Percentiles rank a stretch among this genome's conserved stretches.
phyloP scores from a whole-genome alignment of 257 asterid genomes.

The Apocynum venetum region DNA sequence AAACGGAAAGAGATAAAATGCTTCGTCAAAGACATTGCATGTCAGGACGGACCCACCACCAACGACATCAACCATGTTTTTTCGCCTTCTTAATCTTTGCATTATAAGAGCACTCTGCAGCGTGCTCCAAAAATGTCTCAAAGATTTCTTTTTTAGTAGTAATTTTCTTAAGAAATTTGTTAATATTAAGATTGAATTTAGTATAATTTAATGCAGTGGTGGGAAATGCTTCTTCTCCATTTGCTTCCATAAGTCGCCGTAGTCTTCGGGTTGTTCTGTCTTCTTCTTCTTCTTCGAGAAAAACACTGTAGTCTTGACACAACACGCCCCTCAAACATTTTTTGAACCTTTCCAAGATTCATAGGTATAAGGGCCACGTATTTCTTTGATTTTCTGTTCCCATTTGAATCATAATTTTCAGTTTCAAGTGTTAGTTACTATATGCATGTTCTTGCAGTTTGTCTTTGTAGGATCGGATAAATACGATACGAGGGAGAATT shows the following conservation, averaged over 20 bases:
- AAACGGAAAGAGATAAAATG: too few relatives aligned
- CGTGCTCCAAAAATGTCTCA: not conserved
- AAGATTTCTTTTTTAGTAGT: too few relatives aligned
- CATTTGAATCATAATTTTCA: not conserved
- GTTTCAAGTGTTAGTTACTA: not conserved
- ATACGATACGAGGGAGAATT: not conserved
- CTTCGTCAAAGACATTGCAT: too few relatives aligned
- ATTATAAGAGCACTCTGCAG: not conserved
- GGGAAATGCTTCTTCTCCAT: conserved; percentile 15
- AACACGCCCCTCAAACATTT: not conserved
- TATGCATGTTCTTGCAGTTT: not conserved
- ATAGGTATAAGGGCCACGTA: not conserved
- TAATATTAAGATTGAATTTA: not conserved
- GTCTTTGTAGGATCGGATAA: not conserved
- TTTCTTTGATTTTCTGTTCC: not conserved
- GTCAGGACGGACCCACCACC: not conserved
- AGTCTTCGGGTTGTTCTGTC: not conserved
- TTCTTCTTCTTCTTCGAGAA: not conserved
- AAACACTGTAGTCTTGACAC: not conserved
- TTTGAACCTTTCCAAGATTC: not conserved
- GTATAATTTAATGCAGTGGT: conserved; percentile 3
- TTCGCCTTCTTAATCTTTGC: not conserved
- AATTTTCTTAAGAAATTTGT: not conserved
- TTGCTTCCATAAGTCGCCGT: conserved; percentile 12
- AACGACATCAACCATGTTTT: not conserved